Evolutionary conservation across 2,329 filamentous ascomycete species (phyloP), one percentile per base, ranked within the genome.

Genomic region (Ophiostoma sp.): DNA sequence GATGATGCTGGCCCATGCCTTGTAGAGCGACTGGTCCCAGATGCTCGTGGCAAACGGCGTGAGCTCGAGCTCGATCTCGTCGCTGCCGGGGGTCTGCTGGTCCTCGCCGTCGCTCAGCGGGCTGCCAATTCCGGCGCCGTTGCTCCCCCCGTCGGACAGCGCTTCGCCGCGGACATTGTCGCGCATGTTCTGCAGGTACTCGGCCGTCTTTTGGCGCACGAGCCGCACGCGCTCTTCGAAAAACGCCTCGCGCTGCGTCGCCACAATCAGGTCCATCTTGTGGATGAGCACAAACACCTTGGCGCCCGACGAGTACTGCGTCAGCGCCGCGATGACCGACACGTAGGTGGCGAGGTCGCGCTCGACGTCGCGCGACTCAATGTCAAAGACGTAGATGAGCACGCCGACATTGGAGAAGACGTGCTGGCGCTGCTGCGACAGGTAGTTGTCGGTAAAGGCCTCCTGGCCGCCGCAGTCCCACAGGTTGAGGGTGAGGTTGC

Each of bases 401-500:
- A 98, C 95, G 68, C 94, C 94, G 72, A 97, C 95, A 78, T 95
- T 94, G 77, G 90, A 93, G 82, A 99, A 99, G 79, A 99, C 94
- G 81, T 98, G 95, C 70, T 93, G 90, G 72, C 95, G 92, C 81
- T 98, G 95, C 76, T 96, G 92, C 20, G 92, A 94, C 72, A 99
- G 90, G 82, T 98, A 99, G 79, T 96, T 97, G 78, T 98, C 95
- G 85, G 97, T 97, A 78, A 99, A 99, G 52, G 94, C 94, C 80
- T 98, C 95, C 83, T 99, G 95, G 71, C 94, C 95, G 82, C 95
- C 95, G 79, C 95, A 99, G 81, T 99, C 95, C 95, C 95, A 99
- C 23, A 99, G 87, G 80, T 99, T 98, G 76, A 99, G 86, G 69
- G 95, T 97, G 69, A 99, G 84, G 79, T 98, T 98, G 69, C 95